These are phyloP conservation scores for Anisogramma anomala DNA, from an alignment of 2,329 filamentous ascomycete genomes.

Conservation along the genomic window DNA sequence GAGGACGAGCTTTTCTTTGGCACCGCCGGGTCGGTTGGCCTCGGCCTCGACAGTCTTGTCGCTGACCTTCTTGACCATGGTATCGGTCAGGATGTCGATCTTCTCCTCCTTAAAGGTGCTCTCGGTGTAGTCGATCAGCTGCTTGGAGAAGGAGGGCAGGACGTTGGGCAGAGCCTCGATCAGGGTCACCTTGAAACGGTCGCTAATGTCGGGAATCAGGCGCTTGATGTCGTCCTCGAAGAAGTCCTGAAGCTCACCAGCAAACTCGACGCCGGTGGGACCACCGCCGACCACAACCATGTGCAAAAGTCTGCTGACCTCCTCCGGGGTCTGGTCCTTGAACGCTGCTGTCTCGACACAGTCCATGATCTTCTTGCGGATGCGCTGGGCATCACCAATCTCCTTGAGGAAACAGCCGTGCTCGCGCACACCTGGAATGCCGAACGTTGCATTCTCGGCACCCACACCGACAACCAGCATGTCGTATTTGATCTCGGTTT, in stretches of 20 bases:
- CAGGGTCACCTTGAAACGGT: slow-evolving; percentile 93
- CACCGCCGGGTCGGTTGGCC: slow-evolving; percentile 66
- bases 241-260: slow-evolving; percentile 96
- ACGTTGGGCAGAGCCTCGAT: slow-evolving; percentile 96
- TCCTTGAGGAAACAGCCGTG: slow-evolving; percentile 98
- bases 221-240: slow-evolving; percentile 98
- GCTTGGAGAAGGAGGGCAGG: slow-evolving; percentile 96
- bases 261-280: slow-evolving; percentile 95
- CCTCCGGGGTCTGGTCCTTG: slow-evolving; percentile 83
- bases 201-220: slow-evolving; percentile 88
- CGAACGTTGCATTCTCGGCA: slow-evolving; percentile 96
- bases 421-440: slow-evolving; percentile 89
- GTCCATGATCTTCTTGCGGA: slow-evolving; percentile 99
- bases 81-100: slow-evolving; percentile 96
- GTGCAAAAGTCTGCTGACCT: slow-evolving; percentile 88
- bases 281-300: slow-evolving; percentile 95
- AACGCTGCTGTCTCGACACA: slow-evolving; percentile 97
- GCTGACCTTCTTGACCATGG: slow-evolving; percentile 96
- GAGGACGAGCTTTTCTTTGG: slow-evolving; percentile 69
- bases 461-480: slow-evolving; percentile 97
- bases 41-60: slow-evolving; percentile 89
- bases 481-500: slow-evolving; percentile 91
- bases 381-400: slow-evolving; percentile 88
- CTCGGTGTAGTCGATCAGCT: slow-evolving; percentile 98
- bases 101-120: slow-evolving; percentile 98